phyloP scores from a whole-genome alignment of 495 filamentous ascomycete genomes.

The Penicillium dipodomyicola region DNA sequence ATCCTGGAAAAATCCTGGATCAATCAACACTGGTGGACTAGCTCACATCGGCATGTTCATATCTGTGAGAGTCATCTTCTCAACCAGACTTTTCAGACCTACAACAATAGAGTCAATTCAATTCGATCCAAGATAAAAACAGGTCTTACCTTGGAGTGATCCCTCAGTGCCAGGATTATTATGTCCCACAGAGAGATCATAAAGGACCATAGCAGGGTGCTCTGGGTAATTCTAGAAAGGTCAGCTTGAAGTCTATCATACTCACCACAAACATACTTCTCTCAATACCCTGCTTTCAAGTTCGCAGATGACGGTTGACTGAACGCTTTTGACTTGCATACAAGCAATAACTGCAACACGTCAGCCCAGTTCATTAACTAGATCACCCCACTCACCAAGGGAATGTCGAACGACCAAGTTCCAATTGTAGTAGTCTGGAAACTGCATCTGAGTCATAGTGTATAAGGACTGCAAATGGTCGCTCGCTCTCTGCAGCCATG shows the following conservation, averaged over 20 bases:
- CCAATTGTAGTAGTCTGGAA: constrained; percentile 45
- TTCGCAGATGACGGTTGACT: constrained; percentile 7
- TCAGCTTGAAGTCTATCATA: constrained; percentile 62
- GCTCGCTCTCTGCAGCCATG: constrained; percentile 74
- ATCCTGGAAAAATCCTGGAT: too few species aligned
- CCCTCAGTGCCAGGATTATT: background rate
- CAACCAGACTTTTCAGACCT: background rate
- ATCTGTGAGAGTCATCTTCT: background rate
- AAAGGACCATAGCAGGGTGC: background rate
- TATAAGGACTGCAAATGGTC: constrained; percentile 46
- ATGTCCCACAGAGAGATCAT: background rate
- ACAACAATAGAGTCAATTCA: background rate
- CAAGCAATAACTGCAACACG: constrained; percentile 23
- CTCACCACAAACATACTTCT: constrained; percentile 40
- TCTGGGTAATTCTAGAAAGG: constrained; percentile 36
- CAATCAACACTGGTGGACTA: background rate
- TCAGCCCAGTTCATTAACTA: constrained; percentile 5
- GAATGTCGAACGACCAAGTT: constrained; percentile 62
- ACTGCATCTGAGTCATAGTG: background rate
- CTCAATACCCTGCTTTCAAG: constrained; percentile 16
- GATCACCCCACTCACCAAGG: constrained; percentile 14
- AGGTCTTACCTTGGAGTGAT: background rate
- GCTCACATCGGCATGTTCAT: constrained; percentile 1
- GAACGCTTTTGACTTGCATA: constrained; percentile 9
- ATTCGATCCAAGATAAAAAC: background rate